Base-by-base conservation (phyloP, 148 eudicot species). In the Pouteria glomerata region DNA sequence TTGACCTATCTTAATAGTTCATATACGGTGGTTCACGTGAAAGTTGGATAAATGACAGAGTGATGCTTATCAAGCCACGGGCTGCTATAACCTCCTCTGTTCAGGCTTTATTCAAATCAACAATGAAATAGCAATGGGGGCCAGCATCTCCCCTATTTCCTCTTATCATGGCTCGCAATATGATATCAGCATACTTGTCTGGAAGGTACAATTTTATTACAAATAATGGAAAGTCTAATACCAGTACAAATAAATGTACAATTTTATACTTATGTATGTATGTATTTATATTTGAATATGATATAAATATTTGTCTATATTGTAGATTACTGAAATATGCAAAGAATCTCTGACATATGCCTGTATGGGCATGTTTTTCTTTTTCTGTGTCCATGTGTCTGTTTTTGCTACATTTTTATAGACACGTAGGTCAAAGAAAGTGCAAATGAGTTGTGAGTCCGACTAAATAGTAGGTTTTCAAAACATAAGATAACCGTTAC, bases 81-180 rank as follows among this genome's bases (percentile, higher is more conserved):
- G 97, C 5, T 91, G 97, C 83, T 91, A 91, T 85, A 91, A 91
- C 80, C 81, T 91, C 50, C 78, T 89, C 12, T 92, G 97, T 84
- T 89, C 96, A 35, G 97, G 97, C 53, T 92, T 92, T 79, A 66
- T 87, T 71, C 96, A 92, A 72, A 85, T 88, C 75, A 92, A 85
- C 75, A 84, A 82, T 74, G 82, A 83, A 59, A 88, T 92, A 67
- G 96, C 89, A 24, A 73, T 92, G 84, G 97, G 97, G 66, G 96
- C 90, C 41, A 84, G 87, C 87, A 85, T 91, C 72, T 82, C 79
- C 41, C 95, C 92, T 2, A 76, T 89, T 55, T 92, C 97, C 50
- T 76, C 77, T 41, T 89, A 81, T 56, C 74, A 75, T 29, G 80
- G 78, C 73, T 76, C 86, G 53, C 97, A 89, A 74, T 85, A 82